Evolutionary conservation across 768 basidiomycete species (phyloP).

Genomic region (Boletus eberwhitei): DNA sequence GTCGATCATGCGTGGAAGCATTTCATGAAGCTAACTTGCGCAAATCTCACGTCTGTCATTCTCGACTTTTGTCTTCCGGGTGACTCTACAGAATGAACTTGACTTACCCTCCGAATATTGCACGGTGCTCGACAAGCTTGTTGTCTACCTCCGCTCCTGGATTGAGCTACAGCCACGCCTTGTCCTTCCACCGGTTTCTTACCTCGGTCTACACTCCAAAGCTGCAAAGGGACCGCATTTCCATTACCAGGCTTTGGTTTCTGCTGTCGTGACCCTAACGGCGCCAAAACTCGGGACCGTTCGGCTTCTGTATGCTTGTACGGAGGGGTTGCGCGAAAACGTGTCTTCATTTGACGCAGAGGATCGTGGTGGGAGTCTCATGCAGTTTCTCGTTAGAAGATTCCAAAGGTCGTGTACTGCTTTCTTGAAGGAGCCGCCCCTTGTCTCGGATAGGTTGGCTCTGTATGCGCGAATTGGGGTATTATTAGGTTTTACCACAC

Average conservation of each 20-base stretch:
- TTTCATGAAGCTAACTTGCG: too few species aligned
- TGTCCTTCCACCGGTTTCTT: slow-evolving; percentile 24
- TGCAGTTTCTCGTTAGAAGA: slow-evolving; percentile 24
- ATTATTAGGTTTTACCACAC: too few species aligned
- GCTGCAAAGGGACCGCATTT: slow-evolving; percentile 6
- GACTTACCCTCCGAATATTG: slow-evolving; percentile 27
- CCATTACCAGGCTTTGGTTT: slow-evolving; percentile 18
- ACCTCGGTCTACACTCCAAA: slow-evolving; percentile 23
- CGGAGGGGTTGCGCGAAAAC: slow-evolving; percentile 14
- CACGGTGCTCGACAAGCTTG: slow-evolving; percentile 20
- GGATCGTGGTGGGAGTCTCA: too few species aligned
- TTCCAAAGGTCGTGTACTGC: slow-evolving; percentile 13
- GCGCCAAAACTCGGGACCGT: slow-evolving; percentile 19
- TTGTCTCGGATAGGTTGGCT: neutral
- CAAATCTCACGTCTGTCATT: slow-evolving; percentile 26
- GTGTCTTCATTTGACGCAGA: neutral
- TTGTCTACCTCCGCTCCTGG: slow-evolving; percentile 27
- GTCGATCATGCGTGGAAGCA: slow-evolving; percentile 26
- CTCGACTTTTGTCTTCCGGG: slow-evolving; percentile 27
- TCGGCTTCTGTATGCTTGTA: slow-evolving; percentile 16
- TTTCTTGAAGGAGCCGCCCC: slow-evolving; percentile 6
- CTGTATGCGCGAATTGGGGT: neutral
- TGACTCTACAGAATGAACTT: slow-evolving; percentile 26
- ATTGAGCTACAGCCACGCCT: slow-evolving; percentile 19
- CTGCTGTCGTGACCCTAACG: slow-evolving; percentile 21